Evolutionary conservation across 805 yeast species (phyloP), one percentile per base, ranked within the genome.

Genomic region (Isabelozyma rhagii): DNA sequence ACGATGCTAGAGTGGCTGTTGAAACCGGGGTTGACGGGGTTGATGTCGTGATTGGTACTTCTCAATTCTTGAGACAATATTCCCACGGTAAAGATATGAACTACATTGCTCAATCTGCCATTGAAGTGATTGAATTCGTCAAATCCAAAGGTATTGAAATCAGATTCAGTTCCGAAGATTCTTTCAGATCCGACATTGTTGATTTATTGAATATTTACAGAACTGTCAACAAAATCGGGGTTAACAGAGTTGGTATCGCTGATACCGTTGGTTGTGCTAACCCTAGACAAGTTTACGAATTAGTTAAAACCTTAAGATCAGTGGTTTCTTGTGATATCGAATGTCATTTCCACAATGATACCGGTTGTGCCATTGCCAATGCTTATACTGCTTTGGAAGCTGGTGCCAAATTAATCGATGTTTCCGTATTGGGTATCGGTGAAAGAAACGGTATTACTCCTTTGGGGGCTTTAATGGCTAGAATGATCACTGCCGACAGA

Each of bases 1-100:
- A 93, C 71, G 99, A 94, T 64, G 99, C 98, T 50, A 81, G 86
- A 62, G 89, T 94, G 52, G 99, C 99, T 5, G 99, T 93, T 44
- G 94, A 89, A 65, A 93, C 98, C 39, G 98, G 99, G 68, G 99
- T 94, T 47, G 98, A 94, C 68, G 99, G 98, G 74, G 98, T 93
- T 54, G 97, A 94, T 75, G 97, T 93, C 50, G 97, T 93, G 52
- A 93, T 93, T 71, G 98, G 98, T 56, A 93, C 98, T 18, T 92
- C 97, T 31, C 96, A 88, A 71, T 94, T 91, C 70, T 79, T 94
- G 63, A 85, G 98, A 73, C 87, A 92, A 71, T 92, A 84, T 71
- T 88, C 97, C 25, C 98, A 94, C 70, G 99, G 99, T 68, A 93
- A 93, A 78, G 99, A 93, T 74, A 93, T 93, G 99, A 85, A 89